Conservation (phyloP, 257 asterid genomes). For the Perilla frutescens region DNA sequence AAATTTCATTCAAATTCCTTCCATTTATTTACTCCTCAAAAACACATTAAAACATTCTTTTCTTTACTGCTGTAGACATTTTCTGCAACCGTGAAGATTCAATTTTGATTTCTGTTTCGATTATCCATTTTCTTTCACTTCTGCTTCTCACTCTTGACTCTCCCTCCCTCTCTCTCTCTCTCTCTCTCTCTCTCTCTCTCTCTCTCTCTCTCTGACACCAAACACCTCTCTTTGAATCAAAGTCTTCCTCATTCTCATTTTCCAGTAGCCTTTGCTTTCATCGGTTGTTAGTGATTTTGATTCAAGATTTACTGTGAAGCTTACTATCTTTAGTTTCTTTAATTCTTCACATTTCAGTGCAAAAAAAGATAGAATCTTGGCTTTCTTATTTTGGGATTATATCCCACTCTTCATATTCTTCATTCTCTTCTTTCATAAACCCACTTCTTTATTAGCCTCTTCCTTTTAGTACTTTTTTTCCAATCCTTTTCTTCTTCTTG, state of each 20-base stretch:
- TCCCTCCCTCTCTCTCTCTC: conserved; percentile 31
- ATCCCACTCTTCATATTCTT: conserved; percentile 33
- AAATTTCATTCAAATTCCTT: conserved; percentile 9
- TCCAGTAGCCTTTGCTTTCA: conserved; percentile 48
- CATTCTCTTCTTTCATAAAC: conserved; percentile 34
- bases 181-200: conserved; percentile 39
- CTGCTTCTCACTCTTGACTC: conserved; percentile 7
- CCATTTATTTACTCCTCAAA: conserved; percentile 11
- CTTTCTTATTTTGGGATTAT: conserved; percentile 33
- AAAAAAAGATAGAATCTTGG: conserved; percentile 36
- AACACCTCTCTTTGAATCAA: conserved; percentile 75
- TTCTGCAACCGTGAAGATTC: conserved; percentile 32
- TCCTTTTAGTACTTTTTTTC: not conserved
- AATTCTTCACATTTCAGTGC: not conserved
- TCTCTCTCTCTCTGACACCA: conserved; percentile 58
- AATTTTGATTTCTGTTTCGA: not conserved
- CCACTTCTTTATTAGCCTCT: conserved; percentile 19
- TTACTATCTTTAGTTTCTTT: conserved; percentile 37
- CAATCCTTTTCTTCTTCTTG: not conserved
- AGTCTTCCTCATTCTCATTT: conserved; percentile 53
- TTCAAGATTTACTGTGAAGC: conserved; percentile 54
- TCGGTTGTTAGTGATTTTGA: conserved; percentile 56
- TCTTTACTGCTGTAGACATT: conserved; percentile 26
- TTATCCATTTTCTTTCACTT: conserved; percentile 27
- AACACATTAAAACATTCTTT: conserved; percentile 26